Conservation (phyloP, 192 early-diverging fungal species). For the Rhizophagus sp. region DNA sequence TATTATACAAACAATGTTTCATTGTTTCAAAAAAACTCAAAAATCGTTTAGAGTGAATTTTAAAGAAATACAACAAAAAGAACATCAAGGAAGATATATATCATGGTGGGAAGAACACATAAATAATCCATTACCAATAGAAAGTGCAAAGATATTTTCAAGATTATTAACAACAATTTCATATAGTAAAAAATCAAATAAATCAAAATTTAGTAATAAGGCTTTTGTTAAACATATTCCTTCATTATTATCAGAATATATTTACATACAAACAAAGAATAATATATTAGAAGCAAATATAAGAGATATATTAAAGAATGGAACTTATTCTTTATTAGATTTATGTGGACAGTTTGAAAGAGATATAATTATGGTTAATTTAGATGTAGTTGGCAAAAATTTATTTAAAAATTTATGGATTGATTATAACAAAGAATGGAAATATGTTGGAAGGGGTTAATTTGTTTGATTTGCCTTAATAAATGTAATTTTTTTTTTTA, state of each 20-base stretch:
- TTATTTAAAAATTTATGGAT: slow-evolving; percentile 53
- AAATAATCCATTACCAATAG: slow-evolving; percentile 30
- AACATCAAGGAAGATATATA: slow-evolving; percentile 6
- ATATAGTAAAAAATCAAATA: slow-evolving; percentile 34
- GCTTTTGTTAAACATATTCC: slow-evolving; percentile 53
- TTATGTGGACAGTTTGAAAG: slow-evolving; percentile 66
- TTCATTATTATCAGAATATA: slow-evolving; percentile 54
- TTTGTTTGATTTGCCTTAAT: too few relatives aligned
- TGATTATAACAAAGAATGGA: slow-evolving; percentile 52
- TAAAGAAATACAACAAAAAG: background rate
- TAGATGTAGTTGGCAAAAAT: slow-evolving; percentile 56
- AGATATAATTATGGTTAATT: slow-evolving; percentile 61
- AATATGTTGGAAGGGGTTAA: slow-evolving; percentile 51
- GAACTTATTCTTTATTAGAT: slow-evolving; percentile 63
- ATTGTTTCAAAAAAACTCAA: slow-evolving; percentile 59
- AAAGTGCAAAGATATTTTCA: slow-evolving; percentile 38
- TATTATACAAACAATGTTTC: slow-evolving; percentile 55
- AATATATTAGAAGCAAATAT: slow-evolving; percentile 42
- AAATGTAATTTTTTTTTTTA: too few relatives aligned
- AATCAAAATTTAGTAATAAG: slow-evolving; percentile 14
- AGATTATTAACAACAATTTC: slow-evolving; percentile 38
- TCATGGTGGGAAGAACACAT: background rate
- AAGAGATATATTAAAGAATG: slow-evolving; percentile 51
- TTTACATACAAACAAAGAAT: slow-evolving; percentile 56
- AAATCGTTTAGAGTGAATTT: slow-evolving; percentile 33